These are phyloP conservation scores for Scutellaria baicalensis DNA, from an alignment of 257 asterid species.

Conservation along the genomic window DNA sequence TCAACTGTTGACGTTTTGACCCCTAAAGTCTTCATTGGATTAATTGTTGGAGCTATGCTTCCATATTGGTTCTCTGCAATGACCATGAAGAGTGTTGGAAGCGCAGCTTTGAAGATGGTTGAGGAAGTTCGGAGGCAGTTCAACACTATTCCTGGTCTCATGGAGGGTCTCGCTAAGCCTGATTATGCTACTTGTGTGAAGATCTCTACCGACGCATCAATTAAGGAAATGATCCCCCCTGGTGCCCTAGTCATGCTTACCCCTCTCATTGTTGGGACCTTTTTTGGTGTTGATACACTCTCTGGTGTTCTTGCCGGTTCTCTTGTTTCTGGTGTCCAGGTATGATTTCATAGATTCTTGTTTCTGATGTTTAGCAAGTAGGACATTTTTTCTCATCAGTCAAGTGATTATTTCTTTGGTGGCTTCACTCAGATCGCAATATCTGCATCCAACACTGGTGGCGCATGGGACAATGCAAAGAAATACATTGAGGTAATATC, in stretches of 20 bases:
- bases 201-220: slow-evolving; percentile 84
- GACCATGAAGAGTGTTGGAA: slow-evolving; percentile 96
- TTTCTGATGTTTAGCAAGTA: neutral
- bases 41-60: slow-evolving; percentile 87
- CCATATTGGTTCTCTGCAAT: slow-evolving; percentile 97
- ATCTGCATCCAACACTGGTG: slow-evolving; percentile 73
- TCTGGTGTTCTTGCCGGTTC: slow-evolving; percentile 92
- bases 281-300: slow-evolving; percentile 92
- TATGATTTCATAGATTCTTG: slow-evolving; percentile 4
- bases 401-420: too few relatives aligned
- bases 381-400: too few relatives aligned
- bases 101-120: slow-evolving; percentile 90
- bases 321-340: slow-evolving; percentile 94
- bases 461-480: slow-evolving; percentile 79
- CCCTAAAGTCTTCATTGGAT: slow-evolving; percentile 79
- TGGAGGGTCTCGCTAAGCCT: slow-evolving; percentile 77
- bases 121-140: slow-evolving; percentile 93
- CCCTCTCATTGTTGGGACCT: slow-evolving; percentile 70
- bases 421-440: slow-evolving; percentile 36
- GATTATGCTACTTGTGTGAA: slow-evolving; percentile 87
- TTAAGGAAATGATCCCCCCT: slow-evolving; percentile 90
- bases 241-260: slow-evolving; percentile 96
- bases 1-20: slow-evolving; percentile 72
- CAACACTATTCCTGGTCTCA: slow-evolving; percentile 77
- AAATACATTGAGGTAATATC: slow-evolving; percentile 54